These are phyloP conservation scores for Rutstroemia sp. DNA, from an alignment of 2,329 filamentous ascomycete genomes.

Conservation along the genomic window DNA sequence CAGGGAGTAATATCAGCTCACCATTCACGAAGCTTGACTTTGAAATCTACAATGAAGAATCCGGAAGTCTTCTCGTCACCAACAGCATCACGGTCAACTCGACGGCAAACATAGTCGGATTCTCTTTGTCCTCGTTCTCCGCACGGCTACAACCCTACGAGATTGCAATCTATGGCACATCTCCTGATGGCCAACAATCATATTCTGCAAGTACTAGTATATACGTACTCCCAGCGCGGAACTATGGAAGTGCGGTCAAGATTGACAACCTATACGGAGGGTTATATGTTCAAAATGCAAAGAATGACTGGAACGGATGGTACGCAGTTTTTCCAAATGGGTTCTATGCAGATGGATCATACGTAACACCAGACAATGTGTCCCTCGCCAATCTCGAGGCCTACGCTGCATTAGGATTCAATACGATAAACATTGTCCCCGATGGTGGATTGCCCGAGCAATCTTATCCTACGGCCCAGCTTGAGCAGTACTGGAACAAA, in stretches of 20 bases:
- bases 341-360: constrained; percentile 32
- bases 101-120: constrained; percentile 30
- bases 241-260: constrained; percentile 38
- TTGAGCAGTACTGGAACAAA: constrained; percentile 34
- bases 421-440: constrained; percentile 36
- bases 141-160: constrained; percentile 31
- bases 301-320: constrained; percentile 25
- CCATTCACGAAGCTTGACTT: constrained; percentile 19
- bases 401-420: constrained; percentile 38
- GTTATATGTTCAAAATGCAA: constrained; percentile 33
- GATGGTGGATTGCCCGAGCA: constrained; percentile 31
- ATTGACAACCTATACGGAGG: constrained; percentile 41
- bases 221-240: constrained; percentile 36
- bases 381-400: constrained; percentile 31
- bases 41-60: constrained; percentile 26
- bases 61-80: constrained; percentile 22
- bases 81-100: constrained; percentile 31
- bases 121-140: constrained; percentile 29
- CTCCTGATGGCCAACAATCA: constrained; percentile 26
- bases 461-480: constrained; percentile 31
- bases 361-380: constrained; percentile 21
- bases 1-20: constrained; percentile 10
- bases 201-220: constrained; percentile 33
- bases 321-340: constrained; percentile 38
- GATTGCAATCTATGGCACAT: constrained; percentile 30